Conservation (phyloP, 208 protist genomes). For the Acanthamoeba lenticulata region DNA sequence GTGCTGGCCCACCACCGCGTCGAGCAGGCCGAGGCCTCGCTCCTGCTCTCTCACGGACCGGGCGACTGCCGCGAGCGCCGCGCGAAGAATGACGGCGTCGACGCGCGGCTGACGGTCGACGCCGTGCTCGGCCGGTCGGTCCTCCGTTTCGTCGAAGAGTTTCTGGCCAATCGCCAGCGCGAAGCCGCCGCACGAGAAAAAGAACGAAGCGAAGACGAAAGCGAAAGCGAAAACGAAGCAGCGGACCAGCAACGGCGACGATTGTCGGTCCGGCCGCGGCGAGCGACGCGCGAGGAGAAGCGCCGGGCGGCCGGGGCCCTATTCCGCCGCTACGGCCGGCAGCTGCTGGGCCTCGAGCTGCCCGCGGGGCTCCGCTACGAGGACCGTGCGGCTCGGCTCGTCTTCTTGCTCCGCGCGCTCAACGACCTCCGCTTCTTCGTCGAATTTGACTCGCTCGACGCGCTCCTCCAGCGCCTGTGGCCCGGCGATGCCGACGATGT, state of each 20-base stretch:
- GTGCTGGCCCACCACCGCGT: neutral
- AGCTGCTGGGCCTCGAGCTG: neutral
- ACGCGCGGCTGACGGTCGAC: neutral
- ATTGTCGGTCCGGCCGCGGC: neutral
- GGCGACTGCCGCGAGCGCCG: neutral
- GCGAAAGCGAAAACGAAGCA: neutral
- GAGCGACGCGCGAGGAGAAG: neutral
- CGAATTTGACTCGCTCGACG: slow-evolving; percentile 41
- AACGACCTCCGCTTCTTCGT: slow-evolving; percentile 34
- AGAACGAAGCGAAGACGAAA: neutral
- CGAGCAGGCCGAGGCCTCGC: neutral
- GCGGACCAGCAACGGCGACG: neutral
- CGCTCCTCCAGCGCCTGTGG: neutral
- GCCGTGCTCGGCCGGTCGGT: neutral
- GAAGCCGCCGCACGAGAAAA: neutral
- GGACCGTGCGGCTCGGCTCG: neutral
- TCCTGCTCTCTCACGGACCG: neutral
- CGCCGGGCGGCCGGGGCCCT: neutral
- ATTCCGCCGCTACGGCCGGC: neutral
- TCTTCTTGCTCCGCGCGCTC: neutral
- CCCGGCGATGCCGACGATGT: neutral
- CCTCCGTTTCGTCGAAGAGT: neutral
- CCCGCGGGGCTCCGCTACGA: neutral
- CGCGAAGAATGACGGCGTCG: neutral
- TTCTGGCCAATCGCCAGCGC: neutral